Evolutionary conservation across 1,284 basidiomycete genomes (phyloP).

Genomic region (Heterobasidion occidentale): DNA sequence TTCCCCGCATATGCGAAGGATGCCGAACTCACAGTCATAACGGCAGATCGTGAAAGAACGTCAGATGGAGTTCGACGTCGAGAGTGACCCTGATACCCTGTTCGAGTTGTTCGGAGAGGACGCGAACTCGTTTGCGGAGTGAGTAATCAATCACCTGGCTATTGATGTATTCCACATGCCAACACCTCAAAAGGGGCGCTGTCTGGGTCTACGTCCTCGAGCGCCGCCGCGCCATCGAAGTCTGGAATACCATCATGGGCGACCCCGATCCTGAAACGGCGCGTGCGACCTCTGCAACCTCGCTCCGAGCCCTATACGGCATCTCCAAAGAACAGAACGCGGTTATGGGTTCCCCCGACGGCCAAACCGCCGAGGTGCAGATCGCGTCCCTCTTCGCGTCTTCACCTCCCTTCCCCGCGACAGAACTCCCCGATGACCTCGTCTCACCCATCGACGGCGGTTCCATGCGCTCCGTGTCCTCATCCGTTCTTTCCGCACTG

Average conservation of each 20-base stretch:
- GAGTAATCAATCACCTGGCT: conserved; percentile 23
- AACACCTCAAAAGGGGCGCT: conserved; percentile 45
- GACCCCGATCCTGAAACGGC: conserved; percentile 51
- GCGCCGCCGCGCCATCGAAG: conserved; percentile 66
- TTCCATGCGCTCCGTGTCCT: conserved; percentile 38
- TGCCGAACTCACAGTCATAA: background rate
- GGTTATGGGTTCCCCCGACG: conserved; percentile 62
- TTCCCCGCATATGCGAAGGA: background rate
- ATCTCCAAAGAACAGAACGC: conserved; percentile 46
- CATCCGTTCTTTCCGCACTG: conserved; percentile 38
- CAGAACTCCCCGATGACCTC: conserved; percentile 47
- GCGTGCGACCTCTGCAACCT: conserved; percentile 44
- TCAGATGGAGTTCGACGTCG: conserved; percentile 77
- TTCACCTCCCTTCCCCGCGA: conserved; percentile 65
- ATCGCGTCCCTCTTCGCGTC: conserved; percentile 70
- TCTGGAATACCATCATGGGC: conserved; percentile 69
- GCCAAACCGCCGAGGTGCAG: conserved; percentile 61
- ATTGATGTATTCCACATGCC: background rate
- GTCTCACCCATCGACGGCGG: conserved; percentile 19
- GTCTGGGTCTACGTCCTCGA: conserved; percentile 85
- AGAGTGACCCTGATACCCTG: conserved; percentile 68
- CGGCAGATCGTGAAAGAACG: conserved; percentile 71
- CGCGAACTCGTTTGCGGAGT: conserved; percentile 66
- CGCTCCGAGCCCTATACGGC: conserved; percentile 63
- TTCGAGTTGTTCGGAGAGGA: conserved; percentile 73